Evolutionary conservation across 2,329 filamentous ascomycete genomes (phyloP), one percentile per base, ranked within the genome.

Genomic region (Fusarium zealandicum): DNA sequence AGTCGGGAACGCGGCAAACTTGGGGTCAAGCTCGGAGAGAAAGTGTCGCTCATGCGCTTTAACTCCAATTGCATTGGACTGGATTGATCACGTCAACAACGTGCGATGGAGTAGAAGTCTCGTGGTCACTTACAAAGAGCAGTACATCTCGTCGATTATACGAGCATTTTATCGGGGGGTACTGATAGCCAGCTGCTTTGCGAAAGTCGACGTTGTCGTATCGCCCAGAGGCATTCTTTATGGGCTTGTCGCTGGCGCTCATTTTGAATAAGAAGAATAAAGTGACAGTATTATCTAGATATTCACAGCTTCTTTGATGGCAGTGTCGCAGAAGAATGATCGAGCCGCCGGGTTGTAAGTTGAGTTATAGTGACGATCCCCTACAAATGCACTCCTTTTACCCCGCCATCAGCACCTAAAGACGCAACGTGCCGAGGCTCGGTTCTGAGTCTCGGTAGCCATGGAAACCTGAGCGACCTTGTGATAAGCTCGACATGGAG

Each of bases 1-100:
- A 0, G 77, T 80, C n/a, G 78, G 78, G 55, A 80, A 80, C 6
- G 67, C 69, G 13, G 76, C 72, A 39, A 80, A 79, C 16, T 70
- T 66, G 5, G 76, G 75, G 30, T 80, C 72, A 2, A 76, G 69
- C 45, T 80, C 78, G 61, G 78, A 77, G 16, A 75, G 67, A 52
- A 78, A 76, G 54, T 79, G 77, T 5, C 72, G 68, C 51, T 79
- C 76, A 40, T 76, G 70, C 18, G 70, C 69, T 44, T 71, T 67
- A 27, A 64, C 66, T 10, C 73, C 72, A 54, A 77, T 77, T 17
- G 75, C 72, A 40, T 72, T 75, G n/a, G 74, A 72, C 72, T 73
- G 2, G 4, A 5, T 3, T 36, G 28, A 33, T 13, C 17, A 33
- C 2, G 40, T 22, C 20, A 22, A 22, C 20, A 7, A 7, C 20